phyloP scores from a whole-genome alignment of 768 basidiomycete genomes.

The Phaeolepiota aurea region DNA sequence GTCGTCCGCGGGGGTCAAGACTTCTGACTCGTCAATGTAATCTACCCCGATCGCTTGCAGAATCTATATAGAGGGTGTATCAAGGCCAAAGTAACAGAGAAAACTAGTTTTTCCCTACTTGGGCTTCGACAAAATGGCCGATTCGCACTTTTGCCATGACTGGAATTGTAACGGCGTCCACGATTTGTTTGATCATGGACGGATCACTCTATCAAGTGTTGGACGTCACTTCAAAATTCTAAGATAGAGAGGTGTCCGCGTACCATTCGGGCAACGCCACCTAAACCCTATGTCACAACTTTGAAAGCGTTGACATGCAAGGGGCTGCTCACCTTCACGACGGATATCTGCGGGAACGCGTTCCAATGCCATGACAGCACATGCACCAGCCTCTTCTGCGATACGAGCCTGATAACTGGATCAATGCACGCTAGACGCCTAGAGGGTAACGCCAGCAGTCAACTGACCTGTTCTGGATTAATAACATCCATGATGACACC shows the following conservation, averaged over 20 bases:
- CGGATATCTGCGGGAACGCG: slow-evolving; percentile 95
- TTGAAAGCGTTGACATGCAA: not conserved
- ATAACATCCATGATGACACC: slow-evolving; percentile 96
- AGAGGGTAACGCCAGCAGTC: slow-evolving; percentile 4
- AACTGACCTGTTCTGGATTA: slow-evolving; percentile 51
- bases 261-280: slow-evolving; percentile 96
- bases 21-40: slow-evolving; percentile 94
- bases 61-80: slow-evolving; percentile 46
- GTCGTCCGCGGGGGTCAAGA: slow-evolving; percentile 93
- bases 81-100: slow-evolving; percentile 1
- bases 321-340: slow-evolving; percentile 38
- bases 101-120: slow-evolving; percentile 35
- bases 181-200: slow-evolving; percentile 93
- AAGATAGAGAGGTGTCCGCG: slow-evolving; percentile 11
- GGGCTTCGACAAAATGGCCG: slow-evolving; percentile 96
- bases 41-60: slow-evolving; percentile 91
- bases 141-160: slow-evolving; percentile 97
- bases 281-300: slow-evolving; percentile 11
- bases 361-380: slow-evolving; percentile 96
- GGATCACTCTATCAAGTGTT: slow-evolving; percentile 66
- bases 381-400: slow-evolving; percentile 95
- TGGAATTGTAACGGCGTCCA: slow-evolving; percentile 90
- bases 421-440: slow-evolving; percentile 7
- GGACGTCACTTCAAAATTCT: not conserved
- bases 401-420: slow-evolving; percentile 67